Percentiles rank a stretch among this genome's conserved stretches.
Conservation (phyloP, 306 rosid genomes). For the Cucumis melo region DNA sequence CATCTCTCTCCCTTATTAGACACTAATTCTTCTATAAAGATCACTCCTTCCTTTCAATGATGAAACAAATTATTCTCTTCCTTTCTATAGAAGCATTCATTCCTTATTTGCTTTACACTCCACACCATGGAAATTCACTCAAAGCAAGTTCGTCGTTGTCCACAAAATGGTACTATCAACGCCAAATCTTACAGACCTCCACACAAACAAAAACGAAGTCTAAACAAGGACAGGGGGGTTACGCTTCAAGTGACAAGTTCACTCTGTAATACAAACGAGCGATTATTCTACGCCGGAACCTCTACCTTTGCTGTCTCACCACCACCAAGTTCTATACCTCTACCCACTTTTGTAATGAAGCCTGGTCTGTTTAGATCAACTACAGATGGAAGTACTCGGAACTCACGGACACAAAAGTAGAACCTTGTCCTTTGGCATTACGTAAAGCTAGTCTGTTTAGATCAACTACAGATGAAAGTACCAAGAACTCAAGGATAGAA, state of each 20-base stretch:
- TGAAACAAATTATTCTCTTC: background rate
- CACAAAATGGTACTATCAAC: background rate
- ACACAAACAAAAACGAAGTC: background rate
- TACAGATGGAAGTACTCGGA: background rate
- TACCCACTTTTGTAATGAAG: background rate
- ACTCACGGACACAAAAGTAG: too few relatives aligned
- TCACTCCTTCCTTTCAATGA: background rate
- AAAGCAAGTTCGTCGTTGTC: background rate
- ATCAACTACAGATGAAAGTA: too few relatives aligned
- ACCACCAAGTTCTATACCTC: slow-evolving; percentile 36
- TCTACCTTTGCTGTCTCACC: slow-evolving; percentile 16
- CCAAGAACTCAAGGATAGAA: background rate
- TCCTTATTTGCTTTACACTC: background rate
- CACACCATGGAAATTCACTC: background rate
- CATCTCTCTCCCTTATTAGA: background rate
- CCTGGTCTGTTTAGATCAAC: background rate
- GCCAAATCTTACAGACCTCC: background rate
- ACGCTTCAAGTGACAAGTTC: slow-evolving; percentile 24
- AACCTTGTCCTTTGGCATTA: too few relatives aligned
- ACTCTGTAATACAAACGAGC: background rate
- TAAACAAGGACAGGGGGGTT: slow-evolving; percentile 19
- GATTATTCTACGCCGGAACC: slow-evolving; percentile 28
- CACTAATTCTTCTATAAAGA: background rate
- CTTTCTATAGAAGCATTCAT: background rate
- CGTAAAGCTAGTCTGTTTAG: too few relatives aligned